phyloP scores from a whole-genome alignment of 2,329 filamentous ascomycete genomes.

The Calonectria henricotiae region DNA sequence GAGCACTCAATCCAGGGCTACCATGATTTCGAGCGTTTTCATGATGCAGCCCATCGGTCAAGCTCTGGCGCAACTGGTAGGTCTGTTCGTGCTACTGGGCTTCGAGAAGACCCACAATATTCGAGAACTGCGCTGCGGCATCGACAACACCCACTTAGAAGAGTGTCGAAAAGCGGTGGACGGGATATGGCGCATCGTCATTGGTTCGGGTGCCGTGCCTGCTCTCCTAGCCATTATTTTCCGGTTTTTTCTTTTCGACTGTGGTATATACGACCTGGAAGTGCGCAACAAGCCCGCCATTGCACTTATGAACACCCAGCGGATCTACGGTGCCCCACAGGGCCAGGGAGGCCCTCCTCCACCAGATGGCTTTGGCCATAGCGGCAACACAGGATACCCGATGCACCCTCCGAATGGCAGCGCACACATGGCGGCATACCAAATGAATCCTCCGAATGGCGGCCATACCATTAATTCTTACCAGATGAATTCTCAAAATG shows the following conservation, averaged over 20 bases:
- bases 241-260: slow-evolving; percentile 78
- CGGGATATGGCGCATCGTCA: slow-evolving; percentile 78
- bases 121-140: slow-evolving; percentile 65
- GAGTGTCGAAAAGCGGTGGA: slow-evolving; percentile 69
- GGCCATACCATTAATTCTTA: slow-evolving; percentile 44
- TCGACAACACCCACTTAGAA: slow-evolving; percentile 63
- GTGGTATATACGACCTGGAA: slow-evolving; percentile 76
- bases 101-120: slow-evolving; percentile 62
- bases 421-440: slow-evolving; percentile 40
- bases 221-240: slow-evolving; percentile 77
- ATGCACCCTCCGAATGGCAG: slow-evolving; percentile 44
- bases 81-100: slow-evolving; percentile 68
- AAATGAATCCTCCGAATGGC: slow-evolving; percentile 50
- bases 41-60: slow-evolving; percentile 80
- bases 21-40: slow-evolving; percentile 79
- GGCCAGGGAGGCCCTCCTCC: slow-evolving; percentile 38
- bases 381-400: slow-evolving; percentile 42
- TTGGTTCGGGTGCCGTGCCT: slow-evolving; percentile 77
- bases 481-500: slow-evolving; percentile 48
- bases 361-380: slow-evolving; percentile 46
- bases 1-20: slow-evolving; percentile 75
- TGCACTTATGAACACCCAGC: slow-evolving; percentile 73
- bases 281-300: slow-evolving; percentile 75
- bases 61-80: slow-evolving; percentile 75
- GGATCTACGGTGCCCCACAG: slow-evolving; percentile 67